Evolutionary conservation across 192 early-diverging fungal genomes (phyloP).

Genomic region (Backusella luteola): DNA sequence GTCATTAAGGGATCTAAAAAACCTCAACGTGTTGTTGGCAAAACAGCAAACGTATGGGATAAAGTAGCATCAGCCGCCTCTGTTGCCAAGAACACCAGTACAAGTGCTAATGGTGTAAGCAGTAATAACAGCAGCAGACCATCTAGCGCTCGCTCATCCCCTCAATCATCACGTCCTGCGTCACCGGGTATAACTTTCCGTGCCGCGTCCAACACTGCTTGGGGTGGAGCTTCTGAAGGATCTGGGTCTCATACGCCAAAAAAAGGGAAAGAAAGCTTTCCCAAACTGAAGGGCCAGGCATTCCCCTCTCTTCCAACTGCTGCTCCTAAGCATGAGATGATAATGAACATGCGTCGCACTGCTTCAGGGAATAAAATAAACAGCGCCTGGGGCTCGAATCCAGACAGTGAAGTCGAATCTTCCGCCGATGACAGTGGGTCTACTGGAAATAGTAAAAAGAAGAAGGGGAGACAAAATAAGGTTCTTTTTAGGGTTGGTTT

Average conservation of each 20-base stretch:
- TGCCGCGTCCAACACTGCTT: slow-evolving; percentile 1
- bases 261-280: not conserved
- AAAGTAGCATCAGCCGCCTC: slow-evolving; percentile 41
- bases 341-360: slow-evolving; percentile 29
- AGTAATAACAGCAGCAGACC: not conserved
- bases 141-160: slow-evolving; percentile 17
- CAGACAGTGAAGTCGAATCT: not conserved
- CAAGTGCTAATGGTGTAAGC: not conserved
- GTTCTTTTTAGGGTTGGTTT: slow-evolving; percentile 12
- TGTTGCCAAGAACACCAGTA: not conserved
- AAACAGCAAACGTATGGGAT: slow-evolving; percentile 44
- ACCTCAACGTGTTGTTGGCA: slow-evolving; percentile 18
- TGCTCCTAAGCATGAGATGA: slow-evolving; percentile 24
- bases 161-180: slow-evolving; percentile 1
- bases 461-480: slow-evolving; percentile 10
- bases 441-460: not conserved
- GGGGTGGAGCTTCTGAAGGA: slow-evolving; percentile 18
- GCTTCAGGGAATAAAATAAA: not conserved
- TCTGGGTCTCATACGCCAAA: not conserved
- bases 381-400: not conserved
- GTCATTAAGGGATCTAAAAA: slow-evolving; percentile 62
- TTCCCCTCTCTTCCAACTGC: slow-evolving; percentile 35
- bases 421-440: not conserved
- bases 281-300: not conserved
- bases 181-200: slow-evolving; percentile 19